phyloP scores from a whole-genome alignment of 2,329 filamentous ascomycete species.

The Aspergillus brasiliensis region DNA sequence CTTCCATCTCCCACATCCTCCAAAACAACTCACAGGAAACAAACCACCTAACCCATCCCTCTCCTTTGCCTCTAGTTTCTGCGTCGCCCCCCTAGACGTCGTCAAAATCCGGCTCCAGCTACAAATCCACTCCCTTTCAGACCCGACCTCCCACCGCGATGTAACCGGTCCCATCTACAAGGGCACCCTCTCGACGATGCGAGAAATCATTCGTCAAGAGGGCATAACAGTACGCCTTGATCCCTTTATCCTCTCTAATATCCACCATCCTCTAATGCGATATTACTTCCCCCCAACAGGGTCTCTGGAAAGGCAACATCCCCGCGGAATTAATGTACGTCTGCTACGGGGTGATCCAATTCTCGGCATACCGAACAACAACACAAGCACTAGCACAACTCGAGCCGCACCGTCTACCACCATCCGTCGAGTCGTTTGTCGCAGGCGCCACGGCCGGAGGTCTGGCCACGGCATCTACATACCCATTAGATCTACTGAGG shows the following conservation, averaged over 20 bases:
- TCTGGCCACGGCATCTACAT: constrained; percentile 78
- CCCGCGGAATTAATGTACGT: constrained; percentile 94
- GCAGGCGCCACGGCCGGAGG: constrained; percentile 82
- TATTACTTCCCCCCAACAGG: constrained; percentile 36
- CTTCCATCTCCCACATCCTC: neutral
- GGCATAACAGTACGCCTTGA: constrained; percentile 71
- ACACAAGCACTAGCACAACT: constrained; percentile 66
- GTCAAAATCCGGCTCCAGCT: constrained; percentile 97
- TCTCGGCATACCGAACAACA: constrained; percentile 79
- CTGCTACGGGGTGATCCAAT: constrained; percentile 85
- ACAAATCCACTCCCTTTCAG: constrained; percentile 80
- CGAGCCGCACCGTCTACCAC: constrained; percentile 57
- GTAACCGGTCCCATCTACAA: constrained; percentile 59
- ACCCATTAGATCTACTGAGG: constrained; percentile 88
- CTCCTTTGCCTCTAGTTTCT: constrained; percentile 63
- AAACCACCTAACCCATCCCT: neutral
- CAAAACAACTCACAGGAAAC: neutral
- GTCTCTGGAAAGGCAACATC: constrained; percentile 96
- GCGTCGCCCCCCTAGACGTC: constrained; percentile 93
- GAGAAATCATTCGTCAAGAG: constrained; percentile 75
- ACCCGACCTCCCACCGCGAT: constrained; percentile 63
- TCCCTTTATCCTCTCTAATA: constrained; percentile 2
- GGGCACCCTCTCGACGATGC: constrained; percentile 74
- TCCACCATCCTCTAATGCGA: neutral
- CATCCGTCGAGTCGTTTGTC: constrained; percentile 75